phyloP scores from a whole-genome alignment of 768 basidiomycete species.

The Hygrophoropsis aurantiaca region DNA sequence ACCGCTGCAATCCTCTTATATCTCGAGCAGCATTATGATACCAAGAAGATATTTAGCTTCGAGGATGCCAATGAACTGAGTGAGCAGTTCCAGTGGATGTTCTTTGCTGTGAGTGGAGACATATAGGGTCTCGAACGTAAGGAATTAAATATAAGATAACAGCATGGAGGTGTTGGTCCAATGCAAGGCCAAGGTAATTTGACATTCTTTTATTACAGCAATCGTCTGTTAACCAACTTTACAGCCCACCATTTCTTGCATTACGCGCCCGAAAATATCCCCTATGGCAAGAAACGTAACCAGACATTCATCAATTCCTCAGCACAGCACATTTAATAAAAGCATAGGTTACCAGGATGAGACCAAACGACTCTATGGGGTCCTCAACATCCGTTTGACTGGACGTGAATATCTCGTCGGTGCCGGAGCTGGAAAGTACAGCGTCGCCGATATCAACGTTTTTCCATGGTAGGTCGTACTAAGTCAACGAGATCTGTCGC shows the following conservation, averaged over 20 bases:
- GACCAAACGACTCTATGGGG: slow-evolving; percentile 80
- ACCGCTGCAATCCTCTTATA: slow-evolving; percentile 83
- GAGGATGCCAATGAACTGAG: slow-evolving; percentile 63
- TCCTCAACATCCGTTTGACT: slow-evolving; percentile 75
- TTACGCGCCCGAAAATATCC: slow-evolving; percentile 65
- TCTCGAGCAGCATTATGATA: slow-evolving; percentile 79
- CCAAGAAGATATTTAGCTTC: slow-evolving; percentile 68
- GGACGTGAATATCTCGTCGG: slow-evolving; percentile 80
- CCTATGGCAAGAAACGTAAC: slow-evolving; percentile 66
- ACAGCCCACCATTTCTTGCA: slow-evolving; percentile 69
- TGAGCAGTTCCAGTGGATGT: slow-evolving; percentile 83
- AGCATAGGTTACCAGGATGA: slow-evolving; percentile 83
- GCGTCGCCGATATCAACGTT: slow-evolving; percentile 72
- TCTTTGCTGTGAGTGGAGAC: slow-evolving; percentile 59
- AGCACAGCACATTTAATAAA: too few relatives aligned
- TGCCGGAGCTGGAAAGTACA: slow-evolving; percentile 63
- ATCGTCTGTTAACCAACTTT: slow-evolving; percentile 6
- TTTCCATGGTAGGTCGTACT: slow-evolving; percentile 52
- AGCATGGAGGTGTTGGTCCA: slow-evolving; percentile 84
- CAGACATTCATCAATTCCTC: slow-evolving; percentile 15
- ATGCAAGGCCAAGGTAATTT: slow-evolving; percentile 73
- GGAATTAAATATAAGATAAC: background rate
- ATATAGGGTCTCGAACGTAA: background rate
- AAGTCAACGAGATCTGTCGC: background rate
- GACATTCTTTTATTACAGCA: background rate